phyloP scores from a whole-genome alignment of 257 asterid genomes.

The Solanum ossicruentum region DNA sequence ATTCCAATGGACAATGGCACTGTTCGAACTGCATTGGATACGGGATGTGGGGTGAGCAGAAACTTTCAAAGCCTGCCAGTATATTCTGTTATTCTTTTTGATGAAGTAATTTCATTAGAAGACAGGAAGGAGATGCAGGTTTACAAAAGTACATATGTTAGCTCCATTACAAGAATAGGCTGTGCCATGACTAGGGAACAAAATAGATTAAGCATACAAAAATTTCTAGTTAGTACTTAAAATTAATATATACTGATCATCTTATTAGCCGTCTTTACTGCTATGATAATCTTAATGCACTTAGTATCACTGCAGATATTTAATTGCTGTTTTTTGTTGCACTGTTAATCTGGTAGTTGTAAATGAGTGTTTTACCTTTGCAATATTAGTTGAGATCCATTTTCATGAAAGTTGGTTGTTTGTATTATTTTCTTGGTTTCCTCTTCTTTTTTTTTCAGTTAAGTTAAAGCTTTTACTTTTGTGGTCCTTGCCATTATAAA shows the following conservation, averaged over 20 bases:
- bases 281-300: neutral
- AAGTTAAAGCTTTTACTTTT: neutral
- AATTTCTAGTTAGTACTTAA: neutral
- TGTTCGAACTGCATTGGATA: constrained; percentile 13
- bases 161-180: neutral
- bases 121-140: neutral
- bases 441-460: neutral
- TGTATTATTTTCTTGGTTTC: neutral
- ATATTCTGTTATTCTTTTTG: neutral
- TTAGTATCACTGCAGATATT: neutral
- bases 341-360: neutral
- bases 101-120: neutral
- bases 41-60: constrained; percentile 13
- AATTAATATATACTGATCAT: neutral
- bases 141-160: neutral
- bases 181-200: neutral
- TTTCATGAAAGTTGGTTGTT: neutral
- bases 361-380: neutral
- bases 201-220: neutral
- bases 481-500: neutral
- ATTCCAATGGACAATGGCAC: constrained; percentile 17
- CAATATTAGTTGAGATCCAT: neutral
- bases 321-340: neutral
- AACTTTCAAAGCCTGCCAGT: neutral
- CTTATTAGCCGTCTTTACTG: neutral